Evolutionary conservation across 2,329 filamentous ascomycete genomes (phyloP).

Genomic region (Pestalotiopsis sp.): DNA sequence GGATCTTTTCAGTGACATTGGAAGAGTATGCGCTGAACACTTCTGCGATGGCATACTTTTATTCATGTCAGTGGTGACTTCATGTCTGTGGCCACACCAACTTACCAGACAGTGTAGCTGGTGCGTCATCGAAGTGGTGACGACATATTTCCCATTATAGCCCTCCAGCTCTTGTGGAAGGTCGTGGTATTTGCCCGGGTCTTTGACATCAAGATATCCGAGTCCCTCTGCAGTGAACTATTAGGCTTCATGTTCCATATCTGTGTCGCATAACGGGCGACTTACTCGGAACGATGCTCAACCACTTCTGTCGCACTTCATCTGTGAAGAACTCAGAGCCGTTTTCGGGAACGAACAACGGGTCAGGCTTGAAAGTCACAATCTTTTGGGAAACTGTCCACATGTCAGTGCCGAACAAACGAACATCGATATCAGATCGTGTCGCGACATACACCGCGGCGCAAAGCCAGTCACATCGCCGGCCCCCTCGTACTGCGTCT

Average conservation of each 20-base stretch:
- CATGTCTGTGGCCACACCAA: no score
- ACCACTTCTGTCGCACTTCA: conserved; percentile 36
- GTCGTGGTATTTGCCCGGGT: conserved; percentile 36
- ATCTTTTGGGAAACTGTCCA: conserved; percentile 40
- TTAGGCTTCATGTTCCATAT: background rate
- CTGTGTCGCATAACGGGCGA: background rate
- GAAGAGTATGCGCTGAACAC: conserved; percentile 37
- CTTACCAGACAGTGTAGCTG: conserved; percentile 47
- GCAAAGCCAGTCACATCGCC: conserved; percentile 44
- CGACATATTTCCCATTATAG: conserved; percentile 37
- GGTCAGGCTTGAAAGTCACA: conserved; percentile 39
- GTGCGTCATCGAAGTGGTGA: conserved; percentile 45
- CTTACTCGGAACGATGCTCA: conserved; percentile 40
- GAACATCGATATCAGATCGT: background rate
- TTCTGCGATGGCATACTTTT: conserved; percentile 38
- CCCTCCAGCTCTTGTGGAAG: conserved; percentile 36
- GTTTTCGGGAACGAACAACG: conserved; percentile 39
- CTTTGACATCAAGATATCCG: conserved; percentile 40
- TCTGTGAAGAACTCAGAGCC: conserved; percentile 41
- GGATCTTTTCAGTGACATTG: conserved; percentile 23
- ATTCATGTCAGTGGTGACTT: no score
- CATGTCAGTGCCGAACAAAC: background rate
- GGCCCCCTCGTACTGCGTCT: conserved; percentile 29
- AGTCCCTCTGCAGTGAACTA: conserved; percentile 33
- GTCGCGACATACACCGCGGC: conserved; percentile 33